Percentiles rank a stretch among this genome's conserved stretches.
Conservation (phyloP, 2,329 filamentous ascomycete species). For the Allantophomopsis lycopodina region DNA sequence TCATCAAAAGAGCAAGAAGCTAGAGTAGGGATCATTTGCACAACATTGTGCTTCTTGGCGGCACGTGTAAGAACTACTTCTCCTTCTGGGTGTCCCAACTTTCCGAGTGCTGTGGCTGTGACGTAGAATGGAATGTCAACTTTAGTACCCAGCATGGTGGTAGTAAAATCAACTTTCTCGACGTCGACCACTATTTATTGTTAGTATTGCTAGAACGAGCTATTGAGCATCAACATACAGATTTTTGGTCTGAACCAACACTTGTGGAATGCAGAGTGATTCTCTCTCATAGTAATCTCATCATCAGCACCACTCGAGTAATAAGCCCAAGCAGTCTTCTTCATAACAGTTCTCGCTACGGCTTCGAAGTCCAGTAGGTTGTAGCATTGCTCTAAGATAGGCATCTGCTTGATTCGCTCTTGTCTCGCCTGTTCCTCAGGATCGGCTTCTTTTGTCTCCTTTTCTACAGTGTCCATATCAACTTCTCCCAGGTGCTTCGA, state of each 20-base stretch:
- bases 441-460: constrained; percentile 50
- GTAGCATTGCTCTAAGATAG: constrained; percentile 74
- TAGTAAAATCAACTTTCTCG: constrained; percentile 71
- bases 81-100: constrained; percentile 85
- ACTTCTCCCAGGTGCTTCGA: constrained; percentile 84
- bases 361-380: constrained; percentile 94
- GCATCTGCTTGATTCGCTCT: constrained; percentile 63
- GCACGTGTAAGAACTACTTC: constrained; percentile 84
- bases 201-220: too few relatives aligned
- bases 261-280: constrained; percentile 90
- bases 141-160: constrained; percentile 86
- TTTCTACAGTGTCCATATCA: constrained; percentile 68
- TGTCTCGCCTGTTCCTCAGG: constrained; percentile 64
- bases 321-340: constrained; percentile 94
- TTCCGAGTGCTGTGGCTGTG: constrained; percentile 88
- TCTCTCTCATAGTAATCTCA: constrained; percentile 87
- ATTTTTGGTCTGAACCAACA: constrained; percentile 92
- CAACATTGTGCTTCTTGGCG: constrained; percentile 69
- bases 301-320: constrained; percentile 90
- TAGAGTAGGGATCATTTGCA: constrained; percentile 62
- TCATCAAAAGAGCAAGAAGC: constrained; percentile 97
- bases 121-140: constrained; percentile 87
- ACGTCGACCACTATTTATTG: constrained; percentile 55
- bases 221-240: constrained; percentile 12
- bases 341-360: constrained; percentile 78